These are phyloP conservation scores for Albifimbria verrucaria DNA, from an alignment of 2,329 filamentous ascomycete genomes.

Conservation along the genomic window DNA sequence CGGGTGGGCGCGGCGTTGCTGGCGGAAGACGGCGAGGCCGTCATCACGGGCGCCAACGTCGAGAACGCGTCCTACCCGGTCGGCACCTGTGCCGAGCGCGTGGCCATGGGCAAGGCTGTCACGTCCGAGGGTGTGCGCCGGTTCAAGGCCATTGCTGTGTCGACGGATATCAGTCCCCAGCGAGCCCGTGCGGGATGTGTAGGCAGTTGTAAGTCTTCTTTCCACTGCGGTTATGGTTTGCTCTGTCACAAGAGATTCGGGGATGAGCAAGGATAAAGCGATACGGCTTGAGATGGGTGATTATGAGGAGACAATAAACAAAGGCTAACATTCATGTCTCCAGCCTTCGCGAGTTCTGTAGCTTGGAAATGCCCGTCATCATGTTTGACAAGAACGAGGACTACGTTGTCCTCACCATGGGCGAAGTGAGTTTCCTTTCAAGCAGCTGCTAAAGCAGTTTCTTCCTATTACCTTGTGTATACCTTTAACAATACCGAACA, in stretches of 20 bases:
- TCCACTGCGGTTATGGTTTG: neutral
- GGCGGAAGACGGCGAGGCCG: constrained; percentile 36
- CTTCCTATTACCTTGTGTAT: too few relatives aligned
- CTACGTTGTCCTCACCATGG: constrained; percentile 66
- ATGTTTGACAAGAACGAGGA: constrained; percentile 87
- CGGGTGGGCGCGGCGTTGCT: constrained; percentile 83
- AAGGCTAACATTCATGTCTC: constrained; percentile 8
- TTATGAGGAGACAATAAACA: neutral
- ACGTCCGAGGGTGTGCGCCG: constrained; percentile 45
- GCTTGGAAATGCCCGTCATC: constrained; percentile 69
- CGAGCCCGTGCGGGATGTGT: constrained; percentile 92
- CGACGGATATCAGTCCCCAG: constrained; percentile 72
- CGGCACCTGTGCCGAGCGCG: constrained; percentile 91
- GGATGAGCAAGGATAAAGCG: neutral
- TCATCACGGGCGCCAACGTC: constrained; percentile 70
- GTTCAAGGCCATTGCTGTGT: constrained; percentile 80
- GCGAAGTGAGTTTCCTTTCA: constrained; percentile 48
- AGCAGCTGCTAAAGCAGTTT: neutral
- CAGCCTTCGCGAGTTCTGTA: constrained; percentile 74
- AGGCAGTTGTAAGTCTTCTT: constrained; percentile 70
- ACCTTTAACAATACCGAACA: too few relatives aligned
- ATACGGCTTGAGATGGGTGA: neutral
- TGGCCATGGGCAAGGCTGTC: constrained; percentile 81
- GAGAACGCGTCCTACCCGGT: constrained; percentile 94
- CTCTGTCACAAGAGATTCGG: constrained; percentile 5